Conservation (phyloP, 1,284 basidiomycete genomes). For the Austroboletus novae-zelandiae region DNA sequence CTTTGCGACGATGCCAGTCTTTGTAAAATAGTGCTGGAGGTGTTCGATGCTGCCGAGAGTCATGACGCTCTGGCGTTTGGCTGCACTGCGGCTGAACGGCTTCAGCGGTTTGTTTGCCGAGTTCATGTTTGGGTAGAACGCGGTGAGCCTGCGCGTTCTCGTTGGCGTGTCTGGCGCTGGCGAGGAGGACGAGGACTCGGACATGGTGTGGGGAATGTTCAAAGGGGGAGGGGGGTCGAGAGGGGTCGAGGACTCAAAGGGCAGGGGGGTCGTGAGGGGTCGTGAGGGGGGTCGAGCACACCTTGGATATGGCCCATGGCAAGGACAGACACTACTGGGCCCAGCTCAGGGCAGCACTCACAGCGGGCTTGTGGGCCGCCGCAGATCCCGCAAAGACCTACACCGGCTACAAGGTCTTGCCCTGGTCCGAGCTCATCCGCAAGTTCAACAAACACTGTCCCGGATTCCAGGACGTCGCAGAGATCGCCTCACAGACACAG, state of each 20-base stretch:
- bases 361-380: slow-evolving; percentile 67
- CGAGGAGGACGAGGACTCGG: slow-evolving; percentile 28
- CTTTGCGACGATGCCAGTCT: slow-evolving; percentile 73
- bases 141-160: slow-evolving; percentile 53
- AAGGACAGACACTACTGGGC: slow-evolving; percentile 76
- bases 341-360: slow-evolving; percentile 65
- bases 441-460: slow-evolving; percentile 88
- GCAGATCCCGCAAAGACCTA: slow-evolving; percentile 59
- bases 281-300: background rate
- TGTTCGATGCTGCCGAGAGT: slow-evolving; percentile 84
- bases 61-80: slow-evolving; percentile 85
- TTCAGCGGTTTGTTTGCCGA: slow-evolving; percentile 69
- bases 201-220: slow-evolving; percentile 28
- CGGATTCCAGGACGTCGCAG: slow-evolving; percentile 57
- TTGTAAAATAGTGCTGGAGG: slow-evolving; percentile 86
- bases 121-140: slow-evolving; percentile 74
- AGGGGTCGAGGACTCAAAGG: background rate
- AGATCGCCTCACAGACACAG: slow-evolving; percentile 66
- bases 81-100: slow-evolving; percentile 81
- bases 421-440: slow-evolving; percentile 79
- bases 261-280: too few relatives aligned
- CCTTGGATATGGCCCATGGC: slow-evolving; percentile 14
- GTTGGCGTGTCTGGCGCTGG: slow-evolving; percentile 21
- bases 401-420: slow-evolving; percentile 49
- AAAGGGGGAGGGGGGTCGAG: slow-evolving; percentile 1